phyloP scores from a whole-genome alignment of 768 basidiomycete species.

The Lactarius deliciosus region DNA sequence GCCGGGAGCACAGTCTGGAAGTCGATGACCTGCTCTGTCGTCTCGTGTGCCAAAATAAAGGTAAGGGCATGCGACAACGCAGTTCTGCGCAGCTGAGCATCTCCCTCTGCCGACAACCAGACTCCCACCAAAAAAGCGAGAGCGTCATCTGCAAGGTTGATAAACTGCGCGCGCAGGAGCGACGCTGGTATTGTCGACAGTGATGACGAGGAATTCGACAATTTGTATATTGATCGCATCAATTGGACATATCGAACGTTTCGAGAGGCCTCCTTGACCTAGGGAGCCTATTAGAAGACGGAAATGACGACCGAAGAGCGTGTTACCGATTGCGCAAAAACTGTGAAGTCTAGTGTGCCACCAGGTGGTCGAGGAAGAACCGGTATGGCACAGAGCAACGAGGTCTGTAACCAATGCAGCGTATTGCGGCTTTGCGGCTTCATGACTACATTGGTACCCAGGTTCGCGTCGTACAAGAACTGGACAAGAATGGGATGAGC shows the following conservation, averaged over 20 bases:
- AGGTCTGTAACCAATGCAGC: conserved; percentile 54
- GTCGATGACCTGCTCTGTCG: conserved; percentile 56
- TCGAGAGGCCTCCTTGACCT: conserved; percentile 21
- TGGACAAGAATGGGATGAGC: conserved; percentile 31
- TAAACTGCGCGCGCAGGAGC: conserved; percentile 65
- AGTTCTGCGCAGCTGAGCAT: conserved; percentile 44
- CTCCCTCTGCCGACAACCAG: conserved; percentile 43
- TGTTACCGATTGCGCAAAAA: conserved; percentile 18
- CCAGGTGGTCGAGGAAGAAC: conserved; percentile 48
- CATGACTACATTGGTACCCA: conserved; percentile 50
- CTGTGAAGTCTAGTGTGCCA: conserved; percentile 53
- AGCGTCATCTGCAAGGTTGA: conserved; percentile 63
- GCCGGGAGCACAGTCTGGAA: conserved; percentile 79
- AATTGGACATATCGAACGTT: conserved; percentile 54
- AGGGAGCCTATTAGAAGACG: background rate
- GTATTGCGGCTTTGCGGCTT: conserved; percentile 65
- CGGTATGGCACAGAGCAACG: conserved; percentile 52
- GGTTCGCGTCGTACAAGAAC: conserved; percentile 45
- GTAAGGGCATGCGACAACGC: conserved; percentile 76
- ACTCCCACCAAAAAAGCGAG: conserved; percentile 79
- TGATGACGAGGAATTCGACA: conserved; percentile 58
- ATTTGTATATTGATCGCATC: conserved; percentile 60
- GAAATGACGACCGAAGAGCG: background rate
- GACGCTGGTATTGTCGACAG: conserved; percentile 51
- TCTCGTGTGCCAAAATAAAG: conserved; percentile 72